Percentiles rank a stretch among this genome's conserved stretches.
These are phyloP conservation scores for Odontarrhena argentea DNA, from an alignment of 345 rosid species.

Conservation along the genomic window DNA sequence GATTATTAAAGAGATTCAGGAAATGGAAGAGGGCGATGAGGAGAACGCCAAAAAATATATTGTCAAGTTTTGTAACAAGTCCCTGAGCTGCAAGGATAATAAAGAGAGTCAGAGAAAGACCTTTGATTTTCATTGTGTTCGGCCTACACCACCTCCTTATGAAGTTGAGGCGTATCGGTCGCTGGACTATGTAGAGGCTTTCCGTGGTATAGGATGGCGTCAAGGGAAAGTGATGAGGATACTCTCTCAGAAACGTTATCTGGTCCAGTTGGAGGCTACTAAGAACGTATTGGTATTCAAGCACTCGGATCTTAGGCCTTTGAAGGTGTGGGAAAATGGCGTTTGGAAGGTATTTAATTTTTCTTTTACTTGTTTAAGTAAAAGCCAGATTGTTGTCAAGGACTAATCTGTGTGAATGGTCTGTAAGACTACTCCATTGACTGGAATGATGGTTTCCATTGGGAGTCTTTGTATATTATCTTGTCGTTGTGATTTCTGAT, in stretches of 20 bases:
- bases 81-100: conserved; percentile 7
- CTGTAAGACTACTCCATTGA: neutral
- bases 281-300: conserved; percentile 41
- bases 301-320: conserved; percentile 59
- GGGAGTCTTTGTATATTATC: neutral
- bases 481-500: neutral
- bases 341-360: conserved; percentile 26
- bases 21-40: no score
- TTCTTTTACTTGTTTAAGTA: neutral
- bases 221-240: conserved; percentile 18
- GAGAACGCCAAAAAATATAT: neutral
- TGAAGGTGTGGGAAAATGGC: conserved; percentile 43
- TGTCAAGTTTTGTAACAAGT: conserved; percentile 41
- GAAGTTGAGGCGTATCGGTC: no score
- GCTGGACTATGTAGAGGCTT: no score
- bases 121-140: no score
- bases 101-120: no score
- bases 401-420: neutral
- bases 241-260: conserved; percentile 45
- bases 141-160: no score
- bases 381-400: conserved; percentile 20
- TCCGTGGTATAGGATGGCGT: conserved; percentile 7
- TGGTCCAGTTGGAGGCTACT: conserved; percentile 48
- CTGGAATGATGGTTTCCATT: neutral
- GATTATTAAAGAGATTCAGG: conserved; percentile 46